Evolutionary conservation across 108 stramenopile species (phyloP).

Genomic region (Skeletonema menzelii): DNA sequence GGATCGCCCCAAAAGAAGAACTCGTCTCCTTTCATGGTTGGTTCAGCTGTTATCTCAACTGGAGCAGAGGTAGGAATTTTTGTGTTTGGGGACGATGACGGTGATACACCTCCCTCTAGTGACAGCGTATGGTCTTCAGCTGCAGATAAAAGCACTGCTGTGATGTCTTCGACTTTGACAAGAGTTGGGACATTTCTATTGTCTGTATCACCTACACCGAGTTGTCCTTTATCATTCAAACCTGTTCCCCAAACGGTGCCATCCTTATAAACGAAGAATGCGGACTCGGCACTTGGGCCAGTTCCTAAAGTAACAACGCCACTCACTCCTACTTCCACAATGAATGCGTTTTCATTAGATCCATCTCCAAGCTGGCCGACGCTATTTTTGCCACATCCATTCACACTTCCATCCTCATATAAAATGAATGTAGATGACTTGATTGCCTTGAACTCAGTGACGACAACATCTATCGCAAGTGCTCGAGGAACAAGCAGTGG

Average conservation of each 20-base stretch:
- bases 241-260: constrained; percentile 34
- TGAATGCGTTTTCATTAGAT: constrained; percentile 20
- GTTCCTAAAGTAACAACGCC: constrained; percentile 21
- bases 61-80: background rate
- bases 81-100: background rate
- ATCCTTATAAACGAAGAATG: constrained; percentile 37
- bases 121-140: constrained; percentile 42
- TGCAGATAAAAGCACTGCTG: constrained; percentile 23
- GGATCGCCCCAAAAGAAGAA: constrained; percentile 34
- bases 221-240: constrained; percentile 39
- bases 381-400: constrained; percentile 56
- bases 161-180: constrained; percentile 18
- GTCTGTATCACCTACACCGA: constrained; percentile 32
- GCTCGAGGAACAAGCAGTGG: constrained; percentile 13
- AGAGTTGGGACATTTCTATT: constrained; percentile 37
- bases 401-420: constrained; percentile 47
- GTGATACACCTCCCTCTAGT: constrained; percentile 1
- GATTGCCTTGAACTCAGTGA: constrained; percentile 27
- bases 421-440: constrained; percentile 33
- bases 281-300: constrained; percentile 34
- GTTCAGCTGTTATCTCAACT: background rate
- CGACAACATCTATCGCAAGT: constrained; percentile 18
- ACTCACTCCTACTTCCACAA: constrained; percentile 10
- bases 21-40: constrained; percentile 8
- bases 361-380: constrained; percentile 45